A percentile compares a stretch with the other conserved stretches of the same genome.
Conservation (phyloP, 352 stramenopile genomes). For the Phytophthora syringae region DNA sequence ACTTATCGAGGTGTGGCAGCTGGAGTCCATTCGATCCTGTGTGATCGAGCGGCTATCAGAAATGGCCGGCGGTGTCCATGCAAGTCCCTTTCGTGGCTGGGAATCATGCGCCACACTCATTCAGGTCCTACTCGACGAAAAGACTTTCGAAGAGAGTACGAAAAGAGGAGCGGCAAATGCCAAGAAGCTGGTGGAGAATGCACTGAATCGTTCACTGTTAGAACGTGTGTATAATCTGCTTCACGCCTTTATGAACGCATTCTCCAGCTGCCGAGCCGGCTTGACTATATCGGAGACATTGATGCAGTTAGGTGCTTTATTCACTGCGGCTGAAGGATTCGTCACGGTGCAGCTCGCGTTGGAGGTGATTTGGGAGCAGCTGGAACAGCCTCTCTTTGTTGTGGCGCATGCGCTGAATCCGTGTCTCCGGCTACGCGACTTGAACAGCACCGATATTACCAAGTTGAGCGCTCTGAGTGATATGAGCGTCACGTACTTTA, state of each 20-base stretch:
- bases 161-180: conserved; percentile 33
- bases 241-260: conserved; percentile 41
- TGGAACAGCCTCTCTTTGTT: conserved; percentile 74
- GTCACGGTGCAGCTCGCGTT: conserved; percentile 50
- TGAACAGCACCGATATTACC: conserved; percentile 51
- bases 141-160: conserved; percentile 36
- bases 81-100: conserved; percentile 44
- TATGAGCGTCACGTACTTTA: conserved; percentile 63
- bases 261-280: conserved; percentile 26
- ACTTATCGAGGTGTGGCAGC: conserved; percentile 46
- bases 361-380: conserved; percentile 57
- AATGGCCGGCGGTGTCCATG: conserved; percentile 12
- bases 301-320: conserved; percentile 54
- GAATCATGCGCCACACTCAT: conserved; percentile 40
- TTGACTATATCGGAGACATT: conserved; percentile 51
- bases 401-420: conserved; percentile 69
- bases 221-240: conserved; percentile 55
- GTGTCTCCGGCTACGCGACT: conserved; percentile 46
- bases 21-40: conserved; percentile 32
- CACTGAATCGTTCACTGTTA: conserved; percentile 43
- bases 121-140: conserved; percentile 51
- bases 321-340: conserved; percentile 54
- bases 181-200: conserved; percentile 39
- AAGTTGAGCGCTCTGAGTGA: conserved; percentile 73
- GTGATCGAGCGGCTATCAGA: conserved; percentile 24